A percentile compares a stretch with the other conserved stretches of the same genome.
phyloP scores from a whole-genome alignment of 2,329 filamentous ascomycete genomes.

The Pestalotiopsis sp. region DNA sequence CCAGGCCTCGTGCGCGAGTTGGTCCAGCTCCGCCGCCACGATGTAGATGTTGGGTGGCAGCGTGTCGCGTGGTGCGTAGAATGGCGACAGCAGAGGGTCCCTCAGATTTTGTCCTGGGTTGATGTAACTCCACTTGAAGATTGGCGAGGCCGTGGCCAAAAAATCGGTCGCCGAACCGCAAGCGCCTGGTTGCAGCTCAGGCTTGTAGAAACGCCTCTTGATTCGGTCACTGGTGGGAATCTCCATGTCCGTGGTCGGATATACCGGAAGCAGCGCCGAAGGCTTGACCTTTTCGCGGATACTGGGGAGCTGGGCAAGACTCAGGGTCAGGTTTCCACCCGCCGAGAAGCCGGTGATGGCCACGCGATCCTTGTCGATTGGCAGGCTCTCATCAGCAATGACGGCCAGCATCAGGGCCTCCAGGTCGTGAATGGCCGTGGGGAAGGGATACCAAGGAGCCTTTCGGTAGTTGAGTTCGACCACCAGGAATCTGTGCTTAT shows the following conservation, averaged over 20 bases:
- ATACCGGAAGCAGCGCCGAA: conserved; percentile 35
- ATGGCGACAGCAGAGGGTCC: conserved; percentile 45
- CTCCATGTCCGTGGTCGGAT: conserved; percentile 45
- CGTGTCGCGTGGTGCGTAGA: conserved; percentile 30
- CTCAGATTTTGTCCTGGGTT: conserved; percentile 32
- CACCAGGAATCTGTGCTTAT: conserved; percentile 42
- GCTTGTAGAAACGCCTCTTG: conserved; percentile 39
- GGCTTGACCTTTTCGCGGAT: conserved; percentile 36
- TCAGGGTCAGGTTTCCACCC: conserved; percentile 45
- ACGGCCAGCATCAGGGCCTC: conserved; percentile 41
- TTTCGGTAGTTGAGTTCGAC: conserved; percentile 47
- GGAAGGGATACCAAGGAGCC: conserved; percentile 43
- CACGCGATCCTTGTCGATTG: conserved; percentile 41
- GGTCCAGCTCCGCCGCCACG: conserved; percentile 48
- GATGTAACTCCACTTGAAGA: conserved; percentile 47
- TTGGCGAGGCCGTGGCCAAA: conserved; percentile 27
- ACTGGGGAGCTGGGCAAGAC: conserved; percentile 38
- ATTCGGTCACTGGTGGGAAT: conserved; percentile 32
- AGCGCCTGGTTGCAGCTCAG: conserved; percentile 27
- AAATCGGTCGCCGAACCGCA: conserved; percentile 29
- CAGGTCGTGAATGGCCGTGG: conserved; percentile 41
- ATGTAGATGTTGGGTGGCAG: conserved; percentile 47
- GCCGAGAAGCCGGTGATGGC: conserved; percentile 48
- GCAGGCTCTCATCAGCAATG: conserved; percentile 41
- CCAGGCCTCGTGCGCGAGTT: conserved; percentile 46